Conservation (phyloP, 2,329 filamentous ascomycete species). For the Calonectria hongkongensis region DNA sequence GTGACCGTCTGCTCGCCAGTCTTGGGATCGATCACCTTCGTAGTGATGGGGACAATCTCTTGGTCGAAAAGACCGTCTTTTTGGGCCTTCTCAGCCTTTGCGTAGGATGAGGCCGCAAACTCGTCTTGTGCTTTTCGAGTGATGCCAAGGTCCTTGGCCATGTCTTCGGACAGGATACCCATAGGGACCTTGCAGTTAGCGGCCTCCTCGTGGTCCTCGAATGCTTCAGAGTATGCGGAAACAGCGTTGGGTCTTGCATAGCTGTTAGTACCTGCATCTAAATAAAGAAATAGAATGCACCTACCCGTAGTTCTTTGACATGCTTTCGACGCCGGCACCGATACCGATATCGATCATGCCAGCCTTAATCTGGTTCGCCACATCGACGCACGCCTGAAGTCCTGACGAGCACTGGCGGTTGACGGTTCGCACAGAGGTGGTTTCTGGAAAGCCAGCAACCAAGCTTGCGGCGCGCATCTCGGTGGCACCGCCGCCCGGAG, state of each 20-base stretch:
- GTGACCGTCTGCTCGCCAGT: conserved; percentile 89
- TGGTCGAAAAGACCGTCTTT: conserved; percentile 92
- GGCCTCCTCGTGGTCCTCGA: conserved; percentile 87
- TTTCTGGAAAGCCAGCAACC: conserved; percentile 91
- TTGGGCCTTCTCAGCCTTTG: conserved; percentile 91
- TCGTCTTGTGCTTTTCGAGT: conserved; percentile 85
- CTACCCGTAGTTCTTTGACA: conserved; percentile 93
- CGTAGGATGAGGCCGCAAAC: conserved; percentile 96
- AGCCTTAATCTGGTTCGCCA: conserved; percentile 91
- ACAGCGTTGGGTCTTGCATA: conserved; percentile 83
- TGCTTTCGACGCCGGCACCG: conserved; percentile 96
- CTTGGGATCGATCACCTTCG: conserved; percentile 94
- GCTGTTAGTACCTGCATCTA: conserved; percentile 30
- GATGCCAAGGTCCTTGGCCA: conserved; percentile 91
- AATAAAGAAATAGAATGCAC: conserved; percentile 52
- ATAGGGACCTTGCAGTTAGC: conserved; percentile 99
- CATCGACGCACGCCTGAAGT: conserved; percentile 92
- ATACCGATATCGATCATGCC: conserved; percentile 98
- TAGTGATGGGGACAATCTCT: conserved; percentile 91
- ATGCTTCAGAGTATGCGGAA: conserved; percentile 91
- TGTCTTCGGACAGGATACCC: conserved; percentile 94
- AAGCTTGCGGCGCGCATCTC: conserved; percentile 96
- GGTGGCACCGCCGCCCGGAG: conserved; percentile 94
- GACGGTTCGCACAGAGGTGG: conserved; percentile 88
- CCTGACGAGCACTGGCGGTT: conserved; percentile 97